Conservation (phyloP, 495 filamentous ascomycete genomes). For the Oidiodendron maius region DNA sequence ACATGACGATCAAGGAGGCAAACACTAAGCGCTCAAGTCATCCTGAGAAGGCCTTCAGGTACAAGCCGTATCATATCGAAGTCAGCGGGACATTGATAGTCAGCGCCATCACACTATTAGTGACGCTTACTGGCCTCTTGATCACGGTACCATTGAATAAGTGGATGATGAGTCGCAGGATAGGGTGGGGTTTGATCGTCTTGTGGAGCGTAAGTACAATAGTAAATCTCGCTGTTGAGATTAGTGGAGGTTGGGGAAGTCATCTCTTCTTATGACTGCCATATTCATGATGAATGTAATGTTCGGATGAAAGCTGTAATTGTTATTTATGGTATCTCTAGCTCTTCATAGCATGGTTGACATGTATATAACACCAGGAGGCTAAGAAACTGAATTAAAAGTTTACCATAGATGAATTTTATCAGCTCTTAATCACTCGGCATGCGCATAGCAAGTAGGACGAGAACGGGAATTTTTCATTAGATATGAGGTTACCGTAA, state of each 20-base stretch:
- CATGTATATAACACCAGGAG: too few species aligned
- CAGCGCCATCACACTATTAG: slow-evolving; percentile 68
- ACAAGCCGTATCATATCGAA: slow-evolving; percentile 69
- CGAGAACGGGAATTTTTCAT: too few species aligned
- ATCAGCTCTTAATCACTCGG: too few species aligned
- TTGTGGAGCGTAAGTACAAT: slow-evolving; percentile 83
- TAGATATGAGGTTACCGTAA: too few species aligned
- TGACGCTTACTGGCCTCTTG: slow-evolving; percentile 74
- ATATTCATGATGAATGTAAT: too few species aligned
- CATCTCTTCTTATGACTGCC: too few species aligned
- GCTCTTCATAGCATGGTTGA: too few species aligned
- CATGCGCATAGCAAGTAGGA: too few species aligned
- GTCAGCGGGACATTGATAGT: slow-evolving; percentile 81
- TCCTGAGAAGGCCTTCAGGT: slow-evolving; percentile 42
- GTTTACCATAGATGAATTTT: too few species aligned
- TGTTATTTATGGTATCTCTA: too few species aligned
- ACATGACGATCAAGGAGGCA: slow-evolving; percentile 65
- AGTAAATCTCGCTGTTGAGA: slow-evolving; percentile 77
- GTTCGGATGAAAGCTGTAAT: too few species aligned
- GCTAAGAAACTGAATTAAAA: too few species aligned
- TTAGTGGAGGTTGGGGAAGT: slow-evolving; percentile 42
- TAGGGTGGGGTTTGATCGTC: slow-evolving; percentile 77
- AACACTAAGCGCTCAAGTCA: slow-evolving; percentile 49
- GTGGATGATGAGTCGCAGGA: slow-evolving; percentile 82
- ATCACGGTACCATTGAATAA: slow-evolving; percentile 77